These are phyloP conservation scores for Rhynchosporium secalis DNA, from an alignment of 2,329 filamentous ascomycete genomes.

Conservation along the genomic window DNA sequence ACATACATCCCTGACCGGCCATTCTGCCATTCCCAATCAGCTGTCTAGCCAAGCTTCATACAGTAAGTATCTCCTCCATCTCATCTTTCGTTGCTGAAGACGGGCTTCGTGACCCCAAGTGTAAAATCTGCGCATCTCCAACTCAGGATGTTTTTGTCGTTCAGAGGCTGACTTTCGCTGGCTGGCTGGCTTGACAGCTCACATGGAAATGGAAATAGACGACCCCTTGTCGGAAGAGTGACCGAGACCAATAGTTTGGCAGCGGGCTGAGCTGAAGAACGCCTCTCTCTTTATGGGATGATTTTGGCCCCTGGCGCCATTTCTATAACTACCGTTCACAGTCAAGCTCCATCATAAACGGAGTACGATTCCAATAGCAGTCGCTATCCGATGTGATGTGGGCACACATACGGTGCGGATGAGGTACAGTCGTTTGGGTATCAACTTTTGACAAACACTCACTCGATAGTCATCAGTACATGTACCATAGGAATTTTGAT, in stretches of 20 bases:
- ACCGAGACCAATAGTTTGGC: slow-evolving; percentile 5
- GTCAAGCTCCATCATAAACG: not conserved
- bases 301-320: not conserved
- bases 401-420: not conserved
- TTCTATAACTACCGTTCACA: not conserved
- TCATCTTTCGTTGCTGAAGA: too few relatives aligned
- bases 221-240: not conserved
- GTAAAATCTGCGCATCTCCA: slow-evolving; percentile 3
- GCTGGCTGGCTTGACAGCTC: not conserved
- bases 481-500: not conserved
- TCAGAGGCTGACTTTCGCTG: not conserved
- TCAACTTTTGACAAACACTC: not conserved
- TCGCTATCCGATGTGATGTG: slow-evolving; percentile 6
- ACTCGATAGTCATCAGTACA: too few relatives aligned
- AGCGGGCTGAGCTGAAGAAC: not conserved
- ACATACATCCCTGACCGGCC: too few relatives aligned
- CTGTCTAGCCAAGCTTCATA: too few relatives aligned
- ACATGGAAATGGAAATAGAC: not conserved
- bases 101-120: too few relatives aligned
- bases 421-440: not conserved
- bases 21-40: too few relatives aligned
- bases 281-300: not conserved
- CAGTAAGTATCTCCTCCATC: too few relatives aligned
- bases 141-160: not conserved
- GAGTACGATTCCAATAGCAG: not conserved